Evolutionary conservation across 108 stramenopile genomes (phyloP), one percentile per base, ranked within the genome.

Genomic region (Cylindrotheca fusiformis): DNA sequence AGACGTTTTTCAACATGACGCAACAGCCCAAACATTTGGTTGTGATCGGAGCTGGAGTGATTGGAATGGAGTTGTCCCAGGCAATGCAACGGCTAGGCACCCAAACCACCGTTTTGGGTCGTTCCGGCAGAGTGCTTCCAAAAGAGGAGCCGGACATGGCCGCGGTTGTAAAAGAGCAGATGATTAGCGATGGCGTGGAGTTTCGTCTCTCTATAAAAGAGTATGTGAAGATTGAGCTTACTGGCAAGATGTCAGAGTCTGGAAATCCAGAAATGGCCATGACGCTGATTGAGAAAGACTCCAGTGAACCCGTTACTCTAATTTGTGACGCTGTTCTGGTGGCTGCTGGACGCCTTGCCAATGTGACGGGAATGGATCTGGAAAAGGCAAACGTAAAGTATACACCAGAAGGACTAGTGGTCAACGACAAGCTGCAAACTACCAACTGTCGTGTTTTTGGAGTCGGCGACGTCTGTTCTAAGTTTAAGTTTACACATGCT

Each of bases 41-140:
- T 23, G 85, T 95, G 5, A 77, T 95, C 59, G 96, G 96, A 5
- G 77, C 88, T 36, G 96, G 96, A 25, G 92, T 91, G 19, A 91
- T 96, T 60, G 96, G 94, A 17, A 52, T 90, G 64, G 96, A 96
- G 65, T 60, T 96, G 68, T 88, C 96, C 25, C 96, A 96, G 74
- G 68, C 89, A 0, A 77, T 95, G 81, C 78, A 86, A 56, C 78
- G 88, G 22, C 74, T 96, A 8, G 96, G 96, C 6, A 75, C 82
- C 6, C 31, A 74, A 12, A 93, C 94, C 24, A 94, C 87, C 21
- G 55, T 88, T 44, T 74, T 93, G 60, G 94, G 86, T 28, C 72
- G 82, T 44, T 76, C 81, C 29, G 81, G 76, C 19, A 75, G 64
- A 47, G 72, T 95, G 0, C 60, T 95, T 20, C 85, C 87, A 17